These are phyloP conservation scores for Sporothrix inflata DNA, from an alignment of 2,329 filamentous ascomycete genomes.

Conservation along the genomic window DNA sequence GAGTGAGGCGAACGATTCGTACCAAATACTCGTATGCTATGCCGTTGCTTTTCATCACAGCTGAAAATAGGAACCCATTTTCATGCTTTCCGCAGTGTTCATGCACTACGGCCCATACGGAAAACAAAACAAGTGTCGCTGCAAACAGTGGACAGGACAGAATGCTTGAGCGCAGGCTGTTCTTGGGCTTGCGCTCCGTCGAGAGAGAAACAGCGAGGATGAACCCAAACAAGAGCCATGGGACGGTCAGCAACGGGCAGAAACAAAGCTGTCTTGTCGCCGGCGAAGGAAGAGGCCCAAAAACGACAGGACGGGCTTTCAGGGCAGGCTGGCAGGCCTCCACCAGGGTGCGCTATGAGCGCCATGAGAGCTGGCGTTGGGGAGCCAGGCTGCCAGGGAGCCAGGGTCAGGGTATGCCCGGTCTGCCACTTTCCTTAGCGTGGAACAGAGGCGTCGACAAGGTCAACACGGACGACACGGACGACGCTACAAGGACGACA, in stretches of 20 bases:
- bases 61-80: slow-evolving; percentile 12
- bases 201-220: background rate
- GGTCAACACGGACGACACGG: background rate
- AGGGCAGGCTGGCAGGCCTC: background rate
- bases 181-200: too few species aligned
- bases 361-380: background rate
- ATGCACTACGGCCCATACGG: too few species aligned
- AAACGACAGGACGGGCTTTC: background rate
- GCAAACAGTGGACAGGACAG: too few species aligned
- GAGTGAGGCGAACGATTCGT: background rate
- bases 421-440: slow-evolving; percentile 4
- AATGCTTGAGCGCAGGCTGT: too few species aligned
- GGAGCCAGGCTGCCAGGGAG: background rate
- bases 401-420: background rate
- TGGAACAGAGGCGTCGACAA: slow-evolving; percentile 17
- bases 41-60: background rate
- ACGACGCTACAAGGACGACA: background rate
- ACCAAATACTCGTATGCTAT: background rate
- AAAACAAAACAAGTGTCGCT: too few species aligned
- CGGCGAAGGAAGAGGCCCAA: background rate
- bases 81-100: background rate
- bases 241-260: background rate
- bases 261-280: background rate
- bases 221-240: background rate
- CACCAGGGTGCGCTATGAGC: background rate